Percentiles rank a stretch among this genome's conserved stretches.
phyloP scores from a whole-genome alignment of 768 basidiomycete species.

The Psilocybe tampanensis region DNA sequence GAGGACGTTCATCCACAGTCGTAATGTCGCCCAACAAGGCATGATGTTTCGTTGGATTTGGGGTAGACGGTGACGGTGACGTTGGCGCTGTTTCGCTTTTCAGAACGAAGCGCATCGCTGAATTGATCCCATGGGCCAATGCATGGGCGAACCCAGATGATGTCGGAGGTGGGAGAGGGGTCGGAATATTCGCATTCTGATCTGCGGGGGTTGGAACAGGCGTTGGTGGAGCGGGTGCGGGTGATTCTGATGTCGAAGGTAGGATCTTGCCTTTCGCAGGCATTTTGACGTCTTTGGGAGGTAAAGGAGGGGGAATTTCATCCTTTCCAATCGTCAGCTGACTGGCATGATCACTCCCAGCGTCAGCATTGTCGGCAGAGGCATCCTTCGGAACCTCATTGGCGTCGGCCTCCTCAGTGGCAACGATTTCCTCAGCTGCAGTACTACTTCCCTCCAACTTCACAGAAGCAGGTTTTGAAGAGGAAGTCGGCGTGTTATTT shows the following conservation, averaged over 20 bases:
- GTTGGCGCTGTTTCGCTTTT: constrained; percentile 31
- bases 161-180: constrained; percentile 21
- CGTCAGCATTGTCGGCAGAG: constrained; percentile 40
- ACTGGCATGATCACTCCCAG: constrained; percentile 38
- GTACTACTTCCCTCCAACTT: constrained; percentile 35
- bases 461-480: constrained; percentile 30
- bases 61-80: constrained; percentile 29
- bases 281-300: constrained; percentile 28
- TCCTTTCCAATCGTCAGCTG: constrained; percentile 37
- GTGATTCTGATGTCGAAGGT: background rate
- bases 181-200: background rate
- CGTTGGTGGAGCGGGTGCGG: background rate
- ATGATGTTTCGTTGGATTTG: constrained; percentile 41
- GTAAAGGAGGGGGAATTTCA: constrained; percentile 26
- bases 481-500: constrained; percentile 38
- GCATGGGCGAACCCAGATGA: constrained; percentile 47
- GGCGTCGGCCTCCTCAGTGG: too few species aligned
- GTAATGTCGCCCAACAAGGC: constrained; percentile 44
- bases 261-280: background rate
- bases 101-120: constrained; percentile 62
- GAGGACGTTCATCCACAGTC: constrained; percentile 69
- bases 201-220: background rate
- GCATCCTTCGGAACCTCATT: constrained; percentile 8
- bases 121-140: constrained; percentile 53
- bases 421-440: background rate